These are phyloP conservation scores for Fusarium verticillioides DNA, from an alignment of 2,329 filamentous ascomycete species.

Conservation along the genomic window DNA sequence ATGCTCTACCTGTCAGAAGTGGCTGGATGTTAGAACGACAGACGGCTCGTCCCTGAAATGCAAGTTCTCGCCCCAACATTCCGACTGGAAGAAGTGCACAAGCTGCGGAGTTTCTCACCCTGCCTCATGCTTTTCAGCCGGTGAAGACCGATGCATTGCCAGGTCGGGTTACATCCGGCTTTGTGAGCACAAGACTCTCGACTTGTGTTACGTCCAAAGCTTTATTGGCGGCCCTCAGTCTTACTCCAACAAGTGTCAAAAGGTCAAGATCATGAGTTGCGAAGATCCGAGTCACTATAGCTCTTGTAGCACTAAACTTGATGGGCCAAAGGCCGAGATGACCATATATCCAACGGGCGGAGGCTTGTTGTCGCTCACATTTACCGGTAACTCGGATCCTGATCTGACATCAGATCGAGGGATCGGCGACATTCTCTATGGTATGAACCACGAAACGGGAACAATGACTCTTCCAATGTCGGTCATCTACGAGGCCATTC, in stretches of 20 bases:
- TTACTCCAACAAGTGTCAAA: not conserved
- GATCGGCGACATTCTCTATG: not conserved
- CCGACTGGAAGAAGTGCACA: not conserved
- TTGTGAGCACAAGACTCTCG: not conserved
- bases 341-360: not conserved
- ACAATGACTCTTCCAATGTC: not conserved
- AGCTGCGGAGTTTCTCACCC: not conserved
- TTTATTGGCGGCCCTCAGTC: too few species aligned
- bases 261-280: not conserved
- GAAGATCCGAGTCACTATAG: not conserved
- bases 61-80: not conserved
- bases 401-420: not conserved
- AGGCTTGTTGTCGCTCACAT: not conserved
- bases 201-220: too few species aligned
- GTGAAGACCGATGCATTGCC: accelerated
- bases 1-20: not conserved
- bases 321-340: not conserved
- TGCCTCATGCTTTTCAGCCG: not conserved
- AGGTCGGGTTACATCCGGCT: not conserved
- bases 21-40: not conserved
- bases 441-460: not conserved
- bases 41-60: not conserved
- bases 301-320: not conserved
- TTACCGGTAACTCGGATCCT: not conserved
- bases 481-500: accelerated